Percentiles rank a stretch among this genome's conserved stretches.
Conservation (phyloP, 129 eudicot genomes). For the Saussurea involucrata region DNA sequence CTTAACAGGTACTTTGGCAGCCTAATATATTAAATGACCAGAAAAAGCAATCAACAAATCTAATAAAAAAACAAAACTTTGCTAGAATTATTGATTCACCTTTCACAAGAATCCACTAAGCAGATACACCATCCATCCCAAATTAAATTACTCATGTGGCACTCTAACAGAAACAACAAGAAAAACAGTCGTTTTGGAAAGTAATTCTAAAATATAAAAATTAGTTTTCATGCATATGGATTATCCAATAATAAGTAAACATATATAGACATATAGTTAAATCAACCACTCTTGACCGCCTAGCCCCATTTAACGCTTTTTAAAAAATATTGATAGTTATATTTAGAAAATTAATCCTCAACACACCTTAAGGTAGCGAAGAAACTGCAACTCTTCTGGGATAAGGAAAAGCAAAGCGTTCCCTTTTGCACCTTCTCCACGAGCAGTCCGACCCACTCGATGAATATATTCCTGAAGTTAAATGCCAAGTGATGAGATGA, state of each 20-base stretch:
- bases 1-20: conserved; percentile 79
- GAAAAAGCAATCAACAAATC: background rate
- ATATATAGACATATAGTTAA: too few species aligned
- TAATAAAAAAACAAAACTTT: background rate
- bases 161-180: too few species aligned
- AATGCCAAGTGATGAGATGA: background rate
- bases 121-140: background rate
- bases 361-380: conserved; percentile 71
- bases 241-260: too few species aligned
- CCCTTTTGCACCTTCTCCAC: conserved; percentile 94
- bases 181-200: too few species aligned
- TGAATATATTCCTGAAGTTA: conserved; percentile 84
- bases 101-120: background rate
- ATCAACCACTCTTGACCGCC: too few species aligned
- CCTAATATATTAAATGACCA: conserved; percentile 41
- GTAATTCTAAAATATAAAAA: too few species aligned
- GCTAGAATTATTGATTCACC: background rate
- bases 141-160: too few species aligned
- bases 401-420: conserved; percentile 77
- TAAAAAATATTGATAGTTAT: background rate
- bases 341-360: background rate
- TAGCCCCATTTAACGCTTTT: too few species aligned
- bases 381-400: conserved; percentile 83
- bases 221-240: too few species aligned
- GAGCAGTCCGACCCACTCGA: conserved; percentile 97